These are phyloP conservation scores for sunflower (Helianthus annuus) DNA, from an alignment of 129 eudicot species.

Conservation along the genomic window DNA sequence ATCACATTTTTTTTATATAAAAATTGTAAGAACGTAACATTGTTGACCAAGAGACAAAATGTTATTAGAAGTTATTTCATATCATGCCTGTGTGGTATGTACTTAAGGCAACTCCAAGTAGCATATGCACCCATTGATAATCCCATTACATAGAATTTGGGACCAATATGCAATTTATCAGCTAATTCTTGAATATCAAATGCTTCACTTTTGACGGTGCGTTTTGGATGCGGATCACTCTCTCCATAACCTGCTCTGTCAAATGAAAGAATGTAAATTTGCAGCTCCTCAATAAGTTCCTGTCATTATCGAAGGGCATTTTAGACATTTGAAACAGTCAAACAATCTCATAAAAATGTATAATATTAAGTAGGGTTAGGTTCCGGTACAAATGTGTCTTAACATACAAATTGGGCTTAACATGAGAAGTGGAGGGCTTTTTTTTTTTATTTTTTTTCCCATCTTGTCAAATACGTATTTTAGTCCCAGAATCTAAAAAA, in stretches of 20 bases:
- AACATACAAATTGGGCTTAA: no score
- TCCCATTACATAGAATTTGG: constrained; percentile 70
- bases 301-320: constrained; percentile 15
- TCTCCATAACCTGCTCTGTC: constrained; percentile 95
- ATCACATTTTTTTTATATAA: neutral
- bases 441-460: no score
- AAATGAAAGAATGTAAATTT: constrained; percentile 52
- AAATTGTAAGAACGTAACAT: neutral
- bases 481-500: no score
- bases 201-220: constrained; percentile 82
- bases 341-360: neutral
- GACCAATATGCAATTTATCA: constrained; percentile 62
- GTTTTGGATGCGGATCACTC: constrained; percentile 73
- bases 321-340: constrained; percentile 3
- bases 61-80: neutral
- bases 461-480: no score
- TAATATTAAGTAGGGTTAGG: neutral
- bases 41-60: constrained; percentile 17
- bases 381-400: no score
- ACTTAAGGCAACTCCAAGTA: constrained; percentile 70
- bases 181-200: constrained; percentile 78
- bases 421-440: no score
- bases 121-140: constrained; percentile 76
- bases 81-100: constrained; percentile 79
- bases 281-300: constrained; percentile 67